phyloP scores from a whole-genome alignment of 2,329 filamentous ascomycete species.

The Xylariaceae sp. region DNA sequence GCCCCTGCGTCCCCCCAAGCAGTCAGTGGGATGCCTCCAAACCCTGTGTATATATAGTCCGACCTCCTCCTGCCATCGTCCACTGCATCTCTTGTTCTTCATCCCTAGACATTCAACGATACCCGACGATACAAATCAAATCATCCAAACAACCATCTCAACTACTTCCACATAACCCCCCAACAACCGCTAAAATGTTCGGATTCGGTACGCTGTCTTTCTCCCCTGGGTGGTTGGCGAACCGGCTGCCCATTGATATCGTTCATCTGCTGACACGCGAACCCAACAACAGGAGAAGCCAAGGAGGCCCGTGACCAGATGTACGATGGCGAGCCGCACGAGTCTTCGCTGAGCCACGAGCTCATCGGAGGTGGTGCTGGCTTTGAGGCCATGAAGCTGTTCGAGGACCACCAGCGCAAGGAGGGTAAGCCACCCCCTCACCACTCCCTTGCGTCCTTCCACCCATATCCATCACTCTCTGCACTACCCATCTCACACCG shows the following conservation, averaged over 20 bases:
- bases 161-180: slow-evolving; percentile 1
- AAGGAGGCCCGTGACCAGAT: slow-evolving; percentile 36
- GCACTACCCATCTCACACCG: too few relatives aligned
- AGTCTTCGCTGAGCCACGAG: slow-evolving; percentile 64
- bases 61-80: too few relatives aligned
- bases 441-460: background rate
- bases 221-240: too few relatives aligned
- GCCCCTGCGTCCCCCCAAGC: too few relatives aligned
- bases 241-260: too few relatives aligned
- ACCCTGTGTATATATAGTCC: too few relatives aligned
- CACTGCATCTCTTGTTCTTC: too few relatives aligned
- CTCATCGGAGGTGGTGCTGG: slow-evolving; percentile 66
- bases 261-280: background rate
- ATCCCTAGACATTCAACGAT: too few relatives aligned
- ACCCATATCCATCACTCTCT: background rate
- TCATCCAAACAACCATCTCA: too few relatives aligned
- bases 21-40: too few relatives aligned
- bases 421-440: slow-evolving; percentile 44
- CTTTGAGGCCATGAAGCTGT: slow-evolving; percentile 74
- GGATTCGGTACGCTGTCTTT: slow-evolving; percentile 23
- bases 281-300: slow-evolving; percentile 11
- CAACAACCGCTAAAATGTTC: slow-evolving; percentile 17
- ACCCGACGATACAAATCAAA: too few relatives aligned
- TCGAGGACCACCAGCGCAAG: slow-evolving; percentile 65
- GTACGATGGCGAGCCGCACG: slow-evolving; percentile 38